A percentile compares a stretch with the other conserved stretches of the same genome.
phyloP scores from a whole-genome alignment of 2,329 filamentous ascomycete genomes.

The Ascochyta rabiei region DNA sequence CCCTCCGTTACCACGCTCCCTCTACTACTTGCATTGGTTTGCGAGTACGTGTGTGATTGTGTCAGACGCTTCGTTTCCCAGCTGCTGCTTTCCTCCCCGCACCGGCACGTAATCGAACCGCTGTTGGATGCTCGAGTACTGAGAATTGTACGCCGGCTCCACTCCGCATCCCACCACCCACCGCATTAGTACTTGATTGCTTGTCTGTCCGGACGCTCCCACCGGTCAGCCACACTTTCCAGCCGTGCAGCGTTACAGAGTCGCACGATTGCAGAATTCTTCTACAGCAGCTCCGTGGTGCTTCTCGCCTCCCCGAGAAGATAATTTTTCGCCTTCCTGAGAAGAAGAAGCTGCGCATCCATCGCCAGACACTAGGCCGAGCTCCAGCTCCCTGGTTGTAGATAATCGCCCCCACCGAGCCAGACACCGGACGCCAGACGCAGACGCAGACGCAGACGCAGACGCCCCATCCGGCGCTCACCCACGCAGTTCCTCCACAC shows the following conservation, averaged over 20 bases:
- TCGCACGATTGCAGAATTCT: no score
- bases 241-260: background rate
- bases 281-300: background rate
- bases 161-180: slow-evolving; percentile 6
- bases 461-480: no score
- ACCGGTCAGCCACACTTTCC: slow-evolving; percentile 23
- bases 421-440: background rate
- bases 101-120: slow-evolving; percentile 10
- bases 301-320: background rate
- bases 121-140: slow-evolving; percentile 11
- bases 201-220: slow-evolving; percentile 25
- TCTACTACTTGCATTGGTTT: slow-evolving; percentile 11
- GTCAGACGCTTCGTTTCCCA: slow-evolving; percentile 5
- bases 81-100: slow-evolving; percentile 16
- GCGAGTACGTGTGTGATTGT: slow-evolving; percentile 1
- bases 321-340: slow-evolving; percentile 5
- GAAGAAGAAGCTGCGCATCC: background rate
- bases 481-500: slow-evolving; percentile 11
- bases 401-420: slow-evolving; percentile 29
- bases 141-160: slow-evolving; percentile 16
- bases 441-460: no score
- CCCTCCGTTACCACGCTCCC: background rate
- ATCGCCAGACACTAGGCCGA: slow-evolving; percentile 27
- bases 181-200: slow-evolving; percentile 24
- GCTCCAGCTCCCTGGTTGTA: slow-evolving; percentile 26